Evolutionary conservation across 306 rosid genomes (phyloP).

Genomic region (Corylus avellana): DNA sequence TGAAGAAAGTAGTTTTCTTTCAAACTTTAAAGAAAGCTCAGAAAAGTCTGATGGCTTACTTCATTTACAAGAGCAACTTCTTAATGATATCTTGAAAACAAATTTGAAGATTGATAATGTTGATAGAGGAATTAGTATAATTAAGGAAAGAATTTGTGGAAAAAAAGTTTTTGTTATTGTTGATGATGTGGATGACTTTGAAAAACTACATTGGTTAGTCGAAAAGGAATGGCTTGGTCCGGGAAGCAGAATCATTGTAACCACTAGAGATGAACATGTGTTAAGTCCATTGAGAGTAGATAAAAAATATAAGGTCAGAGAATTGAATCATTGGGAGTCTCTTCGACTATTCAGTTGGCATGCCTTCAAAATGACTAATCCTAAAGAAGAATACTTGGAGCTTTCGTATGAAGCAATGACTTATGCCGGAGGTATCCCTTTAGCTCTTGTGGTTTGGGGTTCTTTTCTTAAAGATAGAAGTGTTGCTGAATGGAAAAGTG

Average conservation of each 20-base stretch:
- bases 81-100: slow-evolving; percentile 4
- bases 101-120: neutral
- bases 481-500: slow-evolving; percentile 26
- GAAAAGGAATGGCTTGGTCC: slow-evolving; percentile 15
- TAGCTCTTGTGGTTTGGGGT: slow-evolving; percentile 44
- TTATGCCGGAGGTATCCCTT: slow-evolving; percentile 40
- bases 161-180: slow-evolving; percentile 21
- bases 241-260: slow-evolving; percentile 30
- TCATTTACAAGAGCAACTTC: slow-evolving; percentile 27
- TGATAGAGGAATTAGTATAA: neutral
- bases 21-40: no score
- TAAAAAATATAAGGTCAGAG: neutral
- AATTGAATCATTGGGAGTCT: slow-evolving; percentile 24
- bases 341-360: slow-evolving; percentile 37
- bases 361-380: slow-evolving; percentile 17
- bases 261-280: slow-evolving; percentile 21
- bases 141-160: neutral
- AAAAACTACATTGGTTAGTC: neutral
- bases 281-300: neutral
- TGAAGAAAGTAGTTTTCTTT: no score
- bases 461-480: slow-evolving; percentile 24
- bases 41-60: neutral
- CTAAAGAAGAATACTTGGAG: neutral
- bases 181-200: slow-evolving; percentile 20
- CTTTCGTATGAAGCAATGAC: slow-evolving; percentile 8